Evolutionary conservation across 75 land plant genomes (phyloP).

Genomic region (Gnetum montanum): DNA sequence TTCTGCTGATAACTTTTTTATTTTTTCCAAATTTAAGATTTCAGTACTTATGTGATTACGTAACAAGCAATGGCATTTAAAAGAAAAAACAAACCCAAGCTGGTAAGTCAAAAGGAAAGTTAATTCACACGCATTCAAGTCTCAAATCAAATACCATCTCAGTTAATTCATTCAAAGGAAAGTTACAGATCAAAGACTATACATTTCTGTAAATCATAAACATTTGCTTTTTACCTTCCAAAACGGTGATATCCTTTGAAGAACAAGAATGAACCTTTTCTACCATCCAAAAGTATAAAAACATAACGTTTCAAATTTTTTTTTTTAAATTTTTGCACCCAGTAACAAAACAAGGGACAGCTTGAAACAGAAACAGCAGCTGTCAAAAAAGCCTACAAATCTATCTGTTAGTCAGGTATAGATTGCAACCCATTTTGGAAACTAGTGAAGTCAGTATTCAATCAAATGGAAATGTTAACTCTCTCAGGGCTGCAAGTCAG

Average conservation of each 20-base stretch:
- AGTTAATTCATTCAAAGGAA: neutral
- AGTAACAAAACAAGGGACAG: conserved; percentile 4
- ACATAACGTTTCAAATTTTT: conserved; percentile 2
- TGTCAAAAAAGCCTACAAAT: neutral
- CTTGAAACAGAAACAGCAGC: conserved; percentile 1
- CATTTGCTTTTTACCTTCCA: neutral
- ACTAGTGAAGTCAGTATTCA: conserved; percentile 2
- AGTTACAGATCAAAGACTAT: conserved; percentile 5
- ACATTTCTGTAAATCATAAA: conserved; percentile 5
- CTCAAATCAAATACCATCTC: conserved; percentile 4
- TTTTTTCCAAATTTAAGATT: too few species aligned
- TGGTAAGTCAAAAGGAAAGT: too few species aligned
- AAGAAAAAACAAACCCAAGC: too few species aligned
- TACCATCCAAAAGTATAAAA: conserved; percentile 1
- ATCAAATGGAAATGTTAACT: neutral
- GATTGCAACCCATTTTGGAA: conserved; percentile 7
- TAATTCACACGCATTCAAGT: too few species aligned
- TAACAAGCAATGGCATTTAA: too few species aligned
- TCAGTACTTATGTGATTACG: too few species aligned
- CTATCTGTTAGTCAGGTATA: conserved; percentile 7
- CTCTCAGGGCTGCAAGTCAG: conserved; percentile 4
- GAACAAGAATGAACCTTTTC: conserved; percentile 4
- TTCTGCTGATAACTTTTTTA: too few species aligned
- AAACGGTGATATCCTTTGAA: neutral
- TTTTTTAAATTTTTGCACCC: conserved; percentile 3